phyloP scores from a whole-genome alignment of 2,329 filamentous ascomycete species.

The Phoma sp. region DNA sequence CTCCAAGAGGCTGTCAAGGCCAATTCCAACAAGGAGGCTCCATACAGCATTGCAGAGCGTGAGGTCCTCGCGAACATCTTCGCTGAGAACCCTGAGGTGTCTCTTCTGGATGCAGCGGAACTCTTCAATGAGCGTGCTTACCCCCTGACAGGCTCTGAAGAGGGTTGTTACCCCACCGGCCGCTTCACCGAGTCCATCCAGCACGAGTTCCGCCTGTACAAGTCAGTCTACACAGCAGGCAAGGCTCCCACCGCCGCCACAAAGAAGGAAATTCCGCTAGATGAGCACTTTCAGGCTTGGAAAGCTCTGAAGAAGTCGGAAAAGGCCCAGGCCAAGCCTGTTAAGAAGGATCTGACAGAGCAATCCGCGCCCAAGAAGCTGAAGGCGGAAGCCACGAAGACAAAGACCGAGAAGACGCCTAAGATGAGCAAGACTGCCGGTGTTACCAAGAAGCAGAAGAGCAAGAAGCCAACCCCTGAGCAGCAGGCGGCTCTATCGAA shows the following conservation, averaged over 20 bases:
- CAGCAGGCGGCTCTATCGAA: background rate
- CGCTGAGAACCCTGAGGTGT: conserved; percentile 22
- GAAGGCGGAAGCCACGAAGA: background rate
- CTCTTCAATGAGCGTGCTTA: conserved; percentile 24
- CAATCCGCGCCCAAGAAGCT: background rate
- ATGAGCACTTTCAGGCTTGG: background rate
- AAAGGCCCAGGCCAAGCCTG: background rate
- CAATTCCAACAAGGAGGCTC: conserved; percentile 15
- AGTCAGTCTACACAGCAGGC: conserved; percentile 29
- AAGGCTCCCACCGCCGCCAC: conserved; percentile 7
- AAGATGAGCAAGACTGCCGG: background rate
- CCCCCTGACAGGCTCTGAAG: conserved; percentile 14
- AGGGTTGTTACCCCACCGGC: conserved; percentile 12
- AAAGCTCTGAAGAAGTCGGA: background rate
- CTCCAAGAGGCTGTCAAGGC: conserved; percentile 29
- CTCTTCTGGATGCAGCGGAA: conserved; percentile 34
- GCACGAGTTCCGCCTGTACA: conserved; percentile 32
- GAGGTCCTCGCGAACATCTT: conserved; percentile 25
- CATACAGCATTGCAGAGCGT: conserved; percentile 28
- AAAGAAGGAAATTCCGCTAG: background rate
- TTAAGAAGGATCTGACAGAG: background rate
- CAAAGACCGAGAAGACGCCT: too few species aligned
- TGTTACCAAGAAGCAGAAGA: background rate
- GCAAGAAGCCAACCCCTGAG: background rate
- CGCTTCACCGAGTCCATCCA: conserved; percentile 38